Evolutionary conservation across 2,329 filamentous ascomycete genomes (phyloP).

Genomic region (Clonostachys sp.): DNA sequence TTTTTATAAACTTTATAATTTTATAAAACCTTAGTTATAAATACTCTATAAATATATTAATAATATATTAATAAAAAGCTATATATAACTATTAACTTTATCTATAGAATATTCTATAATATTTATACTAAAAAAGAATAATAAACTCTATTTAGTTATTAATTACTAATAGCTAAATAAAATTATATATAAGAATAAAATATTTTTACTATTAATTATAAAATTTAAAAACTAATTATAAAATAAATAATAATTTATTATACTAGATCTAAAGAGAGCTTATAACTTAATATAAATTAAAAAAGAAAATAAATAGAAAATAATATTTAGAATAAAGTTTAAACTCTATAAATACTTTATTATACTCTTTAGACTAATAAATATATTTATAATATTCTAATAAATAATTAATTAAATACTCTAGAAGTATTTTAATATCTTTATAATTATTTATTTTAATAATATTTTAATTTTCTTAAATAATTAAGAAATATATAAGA

Average conservation of each 20-base stretch:
- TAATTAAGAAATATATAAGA: neutral
- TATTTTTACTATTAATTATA: slow-evolving; percentile 12
- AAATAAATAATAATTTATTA: slow-evolving; percentile 5
- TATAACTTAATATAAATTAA: slow-evolving; percentile 25
- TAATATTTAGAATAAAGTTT: slow-evolving; percentile 21
- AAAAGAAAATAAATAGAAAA: slow-evolving; percentile 21
- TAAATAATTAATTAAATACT: neutral
- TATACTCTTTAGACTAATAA: slow-evolving; percentile 17
- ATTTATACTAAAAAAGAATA: slow-evolving; percentile 13
- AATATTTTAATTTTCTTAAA: neutral
- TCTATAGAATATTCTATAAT: slow-evolving; percentile 1
- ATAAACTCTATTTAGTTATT: slow-evolving; percentile 12
- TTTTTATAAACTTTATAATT: too few species aligned
- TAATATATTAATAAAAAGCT: too few species aligned
- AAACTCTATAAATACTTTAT: slow-evolving; percentile 24
- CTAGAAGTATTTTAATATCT: neutral
- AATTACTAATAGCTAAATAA: slow-evolving; percentile 17
- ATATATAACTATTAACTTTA: slow-evolving; percentile 7
- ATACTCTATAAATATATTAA: too few species aligned
- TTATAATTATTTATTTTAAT: neutral
- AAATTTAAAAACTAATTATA: slow-evolving; percentile 12
- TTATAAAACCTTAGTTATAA: too few species aligned
- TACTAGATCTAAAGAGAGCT: slow-evolving; percentile 8
- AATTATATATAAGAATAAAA: slow-evolving; percentile 15
- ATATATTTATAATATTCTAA: slow-evolving; percentile 1